Evolutionary conservation across 2,329 filamentous ascomycete genomes (phyloP), one percentile per base, ranked within the genome.

Genomic region (Neonectria punicea): DNA sequence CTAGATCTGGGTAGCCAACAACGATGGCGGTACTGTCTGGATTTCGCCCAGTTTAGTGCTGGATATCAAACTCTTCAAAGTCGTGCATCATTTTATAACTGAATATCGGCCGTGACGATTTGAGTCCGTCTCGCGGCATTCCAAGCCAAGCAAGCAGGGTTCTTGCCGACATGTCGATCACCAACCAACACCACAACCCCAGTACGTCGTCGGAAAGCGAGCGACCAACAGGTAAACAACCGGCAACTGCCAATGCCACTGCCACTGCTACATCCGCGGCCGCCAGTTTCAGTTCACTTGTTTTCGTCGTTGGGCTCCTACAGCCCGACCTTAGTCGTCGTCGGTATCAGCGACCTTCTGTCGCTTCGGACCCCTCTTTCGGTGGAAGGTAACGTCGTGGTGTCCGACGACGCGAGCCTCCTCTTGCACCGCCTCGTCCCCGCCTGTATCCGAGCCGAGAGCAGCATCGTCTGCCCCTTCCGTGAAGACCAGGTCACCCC

Each of bases 401-500:
- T 76, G 67, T 13, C 70, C 73, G 59, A 76, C 69, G 28, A 70
- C 47, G 9, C 56, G 66, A 46, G 71, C 65, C 10, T 69, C 61
- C 30, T 71, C 65, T 47, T 59, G 62, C 55, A 56, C 57, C 58
- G 55, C 58, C 25, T 73, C 69, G 53, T 70, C 66, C 58, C 67
- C 67, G 58, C 61, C 61, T 6, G 28, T 43, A 6, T 30, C 30
- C 13, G 47, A 16, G 25, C 43, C 41, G 44, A 47, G 34, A 55
- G 57, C 53, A 55, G 55, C 53, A 34, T 74, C 69, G 16, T 71
- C 67, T 41, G 78, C 76, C 5, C 83, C 85, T 75, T 94, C 91
- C 0, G 90, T 88, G 73, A 95, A 91, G 1, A 91, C 90, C 53
- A 93, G 77, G 77, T 93, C 90, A 22, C 92, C 92, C 13, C 83